Percentiles rank a stretch among this genome's conserved stretches.
phyloP scores from a whole-genome alignment of 192 early-diverging fungal species.

The Anaeromyces robustus region DNA sequence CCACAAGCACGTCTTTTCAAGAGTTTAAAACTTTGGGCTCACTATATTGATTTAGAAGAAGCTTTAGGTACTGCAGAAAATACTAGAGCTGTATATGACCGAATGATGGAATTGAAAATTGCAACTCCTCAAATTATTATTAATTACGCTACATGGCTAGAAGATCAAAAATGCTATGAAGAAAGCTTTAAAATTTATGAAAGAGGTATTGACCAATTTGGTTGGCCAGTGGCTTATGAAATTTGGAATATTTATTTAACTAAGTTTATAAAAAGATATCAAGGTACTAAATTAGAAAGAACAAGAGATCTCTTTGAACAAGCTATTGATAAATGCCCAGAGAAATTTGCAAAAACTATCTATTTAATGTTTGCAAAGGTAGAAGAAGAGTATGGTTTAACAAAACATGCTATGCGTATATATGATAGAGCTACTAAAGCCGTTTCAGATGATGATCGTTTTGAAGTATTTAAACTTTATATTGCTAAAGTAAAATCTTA shows the following conservation, averaged over 20 bases:
- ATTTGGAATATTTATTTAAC: slow-evolving; percentile 92
- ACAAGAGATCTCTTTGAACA: slow-evolving; percentile 91
- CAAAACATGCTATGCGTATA: slow-evolving; percentile 80
- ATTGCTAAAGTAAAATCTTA: slow-evolving; percentile 71
- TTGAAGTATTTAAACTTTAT: slow-evolving; percentile 75
- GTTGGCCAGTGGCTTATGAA: slow-evolving; percentile 91
- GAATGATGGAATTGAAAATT: slow-evolving; percentile 81
- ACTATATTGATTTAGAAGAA: slow-evolving; percentile 90
- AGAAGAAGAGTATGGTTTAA: slow-evolving; percentile 82
- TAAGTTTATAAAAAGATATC: slow-evolving; percentile 72
- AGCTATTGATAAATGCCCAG: slow-evolving; percentile 69
- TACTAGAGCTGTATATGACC: slow-evolving; percentile 72
- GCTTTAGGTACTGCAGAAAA: slow-evolving; percentile 66
- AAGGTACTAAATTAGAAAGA: slow-evolving; percentile 74
- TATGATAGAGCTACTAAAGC: slow-evolving; percentile 81
- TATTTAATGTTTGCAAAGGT: slow-evolving; percentile 81
- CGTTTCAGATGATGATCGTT: slow-evolving; percentile 56
- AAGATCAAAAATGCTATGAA: slow-evolving; percentile 81
- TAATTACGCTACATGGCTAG: slow-evolving; percentile 81
- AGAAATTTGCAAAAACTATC: slow-evolving; percentile 68
- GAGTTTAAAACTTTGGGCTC: slow-evolving; percentile 74
- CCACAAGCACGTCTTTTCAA: slow-evolving; percentile 75
- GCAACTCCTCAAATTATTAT: slow-evolving; percentile 92
- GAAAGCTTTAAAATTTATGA: slow-evolving; percentile 93
- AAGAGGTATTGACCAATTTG: slow-evolving; percentile 88